Conservation (phyloP, 2,329 filamentous ascomycete species). For the Apiospora saccharicola region DNA sequence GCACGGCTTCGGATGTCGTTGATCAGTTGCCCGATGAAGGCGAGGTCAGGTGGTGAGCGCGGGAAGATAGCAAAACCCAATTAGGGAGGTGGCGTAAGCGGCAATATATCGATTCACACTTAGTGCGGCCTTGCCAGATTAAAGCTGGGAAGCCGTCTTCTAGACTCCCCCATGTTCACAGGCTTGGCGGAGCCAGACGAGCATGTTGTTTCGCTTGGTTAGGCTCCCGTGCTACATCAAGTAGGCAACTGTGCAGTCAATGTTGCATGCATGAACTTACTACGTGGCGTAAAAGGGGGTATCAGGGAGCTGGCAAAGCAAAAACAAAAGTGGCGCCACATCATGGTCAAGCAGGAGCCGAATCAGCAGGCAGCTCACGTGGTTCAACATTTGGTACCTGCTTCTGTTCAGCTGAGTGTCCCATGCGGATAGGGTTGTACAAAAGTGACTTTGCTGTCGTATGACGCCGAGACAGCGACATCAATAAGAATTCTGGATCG, state of each 20-base stretch:
- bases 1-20: constrained; percentile 29
- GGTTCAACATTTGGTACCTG: not conserved
- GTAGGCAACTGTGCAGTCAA: not conserved
- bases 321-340: not conserved
- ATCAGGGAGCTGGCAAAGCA: not conserved
- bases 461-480: constrained; percentile 3
- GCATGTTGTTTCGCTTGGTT: not conserved
- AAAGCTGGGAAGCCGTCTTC: not conserved
- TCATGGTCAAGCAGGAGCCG: not conserved
- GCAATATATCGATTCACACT: not conserved
- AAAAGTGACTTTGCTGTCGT: not conserved
- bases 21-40: constrained; percentile 31
- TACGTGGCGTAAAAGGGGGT: not conserved
- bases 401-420: not conserved
- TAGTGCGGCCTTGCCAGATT: not conserved
- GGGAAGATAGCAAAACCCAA: no score
- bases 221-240: not conserved
- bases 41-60: not conserved
- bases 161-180: not conserved
- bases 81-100: not conserved
- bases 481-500: not conserved
- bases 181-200: not conserved
- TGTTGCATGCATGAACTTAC: not conserved
- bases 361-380: not conserved
- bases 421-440: not conserved